Evolutionary conservation across 495 filamentous ascomycete genomes (phyloP).

Genomic region (Jackrogersella minutella): DNA sequence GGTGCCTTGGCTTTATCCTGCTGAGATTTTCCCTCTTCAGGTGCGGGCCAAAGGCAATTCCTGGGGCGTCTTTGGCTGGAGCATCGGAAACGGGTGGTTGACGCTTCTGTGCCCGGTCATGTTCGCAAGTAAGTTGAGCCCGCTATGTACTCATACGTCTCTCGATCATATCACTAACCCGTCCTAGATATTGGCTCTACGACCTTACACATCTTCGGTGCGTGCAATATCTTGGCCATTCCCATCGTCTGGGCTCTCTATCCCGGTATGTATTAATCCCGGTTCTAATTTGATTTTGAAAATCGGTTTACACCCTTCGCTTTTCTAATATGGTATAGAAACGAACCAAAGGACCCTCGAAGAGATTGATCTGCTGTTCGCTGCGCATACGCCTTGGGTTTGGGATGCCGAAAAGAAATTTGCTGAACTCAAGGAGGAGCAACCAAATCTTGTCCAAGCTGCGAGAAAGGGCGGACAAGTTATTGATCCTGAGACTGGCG

Average conservation of each 20-base stretch:
- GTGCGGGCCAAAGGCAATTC: conserved; percentile 75
- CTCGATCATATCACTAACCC: conserved; percentile 14
- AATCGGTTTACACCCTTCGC: no score
- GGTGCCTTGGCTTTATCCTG: conserved; percentile 74
- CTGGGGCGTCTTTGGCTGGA: conserved; percentile 79
- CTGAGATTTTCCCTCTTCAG: conserved; percentile 75
- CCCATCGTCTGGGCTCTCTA: conserved; percentile 75
- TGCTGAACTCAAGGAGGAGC: conserved; percentile 64
- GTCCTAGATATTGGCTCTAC: conserved; percentile 63
- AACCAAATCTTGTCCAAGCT: conserved; percentile 39
- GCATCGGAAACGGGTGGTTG: conserved; percentile 73
- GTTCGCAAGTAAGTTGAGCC: conserved; percentile 52
- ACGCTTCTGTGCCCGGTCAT: conserved; percentile 71
- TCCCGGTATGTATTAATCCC: no score
- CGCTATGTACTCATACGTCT: background rate
- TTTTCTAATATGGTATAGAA: conserved; percentile 66
- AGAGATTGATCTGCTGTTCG: conserved; percentile 74
- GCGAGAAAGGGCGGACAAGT: conserved; percentile 52
- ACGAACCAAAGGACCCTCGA: conserved; percentile 73
- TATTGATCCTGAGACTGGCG: conserved; percentile 57
- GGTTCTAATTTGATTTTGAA: no score
- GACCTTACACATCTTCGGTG: conserved; percentile 72
- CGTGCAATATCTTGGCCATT: conserved; percentile 67
- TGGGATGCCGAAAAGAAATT: conserved; percentile 74
- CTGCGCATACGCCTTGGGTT: conserved; percentile 64